phyloP scores from a whole-genome alignment of 768 basidiomycete genomes.

The Suillus occidentalis region DNA sequence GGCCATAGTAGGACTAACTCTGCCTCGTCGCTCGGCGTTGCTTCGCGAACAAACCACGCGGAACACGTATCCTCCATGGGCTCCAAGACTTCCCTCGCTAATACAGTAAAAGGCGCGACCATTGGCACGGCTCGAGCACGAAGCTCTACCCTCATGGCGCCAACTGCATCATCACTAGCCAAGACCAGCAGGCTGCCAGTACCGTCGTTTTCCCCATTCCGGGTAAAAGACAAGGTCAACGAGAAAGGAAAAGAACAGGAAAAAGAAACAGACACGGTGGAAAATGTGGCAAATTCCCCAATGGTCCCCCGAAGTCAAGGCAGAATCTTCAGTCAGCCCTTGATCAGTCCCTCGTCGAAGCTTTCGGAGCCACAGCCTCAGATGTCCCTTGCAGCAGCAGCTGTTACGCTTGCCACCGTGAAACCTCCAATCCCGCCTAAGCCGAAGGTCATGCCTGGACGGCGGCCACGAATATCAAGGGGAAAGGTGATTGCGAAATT shows the following conservation, averaged over 20 bases:
- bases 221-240: slow-evolving; percentile 16
- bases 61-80: slow-evolving; percentile 29
- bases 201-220: slow-evolving; percentile 13
- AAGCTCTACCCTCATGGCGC: slow-evolving; percentile 57
- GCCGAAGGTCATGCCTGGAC: slow-evolving; percentile 38
- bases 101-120: slow-evolving; percentile 11
- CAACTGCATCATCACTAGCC: slow-evolving; percentile 77
- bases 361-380: slow-evolving; percentile 19
- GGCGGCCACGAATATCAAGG: slow-evolving; percentile 78
- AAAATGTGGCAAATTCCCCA: slow-evolving; percentile 36
- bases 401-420: slow-evolving; percentile 21
- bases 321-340: slow-evolving; percentile 56
- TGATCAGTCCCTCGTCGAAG: slow-evolving; percentile 28
- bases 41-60: slow-evolving; percentile 26
- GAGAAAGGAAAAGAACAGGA: slow-evolving; percentile 14
- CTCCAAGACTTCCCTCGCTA: slow-evolving; percentile 19
- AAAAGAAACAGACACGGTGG: slow-evolving; percentile 23
- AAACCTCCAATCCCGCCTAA: slow-evolving; percentile 25
- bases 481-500: slow-evolving; percentile 78
- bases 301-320: slow-evolving; percentile 25
- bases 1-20: slow-evolving; percentile 19
- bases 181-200: slow-evolving; percentile 40
- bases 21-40: slow-evolving; percentile 41
- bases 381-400: slow-evolving; percentile 33
- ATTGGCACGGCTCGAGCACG: slow-evolving; percentile 23